Conservation (phyloP, 805 yeast genomes). For the Ogataea angusta region DNA sequence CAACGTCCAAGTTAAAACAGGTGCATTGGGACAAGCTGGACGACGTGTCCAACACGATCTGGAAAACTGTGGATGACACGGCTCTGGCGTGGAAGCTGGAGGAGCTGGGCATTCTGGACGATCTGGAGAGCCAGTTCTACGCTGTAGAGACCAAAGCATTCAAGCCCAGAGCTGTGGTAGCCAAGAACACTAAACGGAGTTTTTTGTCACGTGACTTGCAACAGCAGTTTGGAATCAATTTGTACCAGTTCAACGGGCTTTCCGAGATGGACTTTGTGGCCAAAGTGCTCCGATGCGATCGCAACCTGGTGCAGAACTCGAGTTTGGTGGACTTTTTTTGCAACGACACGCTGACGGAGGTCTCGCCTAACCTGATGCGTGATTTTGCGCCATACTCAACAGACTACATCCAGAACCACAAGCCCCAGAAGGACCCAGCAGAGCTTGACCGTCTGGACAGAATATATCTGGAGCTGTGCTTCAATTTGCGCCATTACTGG, state of each 20-base stretch:
- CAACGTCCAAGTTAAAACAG: slow-evolving; percentile 56
- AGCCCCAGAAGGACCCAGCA: slow-evolving; percentile 51
- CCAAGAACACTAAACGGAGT: slow-evolving; percentile 45
- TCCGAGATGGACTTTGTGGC: slow-evolving; percentile 52
- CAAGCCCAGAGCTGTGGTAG: slow-evolving; percentile 36
- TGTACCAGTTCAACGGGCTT: slow-evolving; percentile 56
- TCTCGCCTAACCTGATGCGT: slow-evolving; percentile 53
- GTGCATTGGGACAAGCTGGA: slow-evolving; percentile 81
- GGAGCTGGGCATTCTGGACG: slow-evolving; percentile 60
- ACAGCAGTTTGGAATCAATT: slow-evolving; percentile 77
- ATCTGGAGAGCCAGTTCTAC: slow-evolving; percentile 58
- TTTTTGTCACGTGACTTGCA: slow-evolving; percentile 69
- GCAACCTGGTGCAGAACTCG: slow-evolving; percentile 46
- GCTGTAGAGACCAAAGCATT: slow-evolving; percentile 30
- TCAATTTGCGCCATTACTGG: slow-evolving; percentile 71
- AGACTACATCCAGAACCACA: slow-evolving; percentile 38
- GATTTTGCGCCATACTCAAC: slow-evolving; percentile 63
- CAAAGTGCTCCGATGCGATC: slow-evolving; percentile 60
- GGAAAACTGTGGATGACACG: slow-evolving; percentile 50
- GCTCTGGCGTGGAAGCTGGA: slow-evolving; percentile 46
- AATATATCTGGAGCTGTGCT: slow-evolving; percentile 63
- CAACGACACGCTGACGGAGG: slow-evolving; percentile 59
- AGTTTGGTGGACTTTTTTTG: slow-evolving; percentile 68
- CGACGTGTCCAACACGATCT: slow-evolving; percentile 54
- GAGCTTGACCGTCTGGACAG: slow-evolving; percentile 69